These are phyloP conservation scores for Suillus spraguei DNA, from an alignment of 768 basidiomycete species.

Conservation along the genomic window DNA sequence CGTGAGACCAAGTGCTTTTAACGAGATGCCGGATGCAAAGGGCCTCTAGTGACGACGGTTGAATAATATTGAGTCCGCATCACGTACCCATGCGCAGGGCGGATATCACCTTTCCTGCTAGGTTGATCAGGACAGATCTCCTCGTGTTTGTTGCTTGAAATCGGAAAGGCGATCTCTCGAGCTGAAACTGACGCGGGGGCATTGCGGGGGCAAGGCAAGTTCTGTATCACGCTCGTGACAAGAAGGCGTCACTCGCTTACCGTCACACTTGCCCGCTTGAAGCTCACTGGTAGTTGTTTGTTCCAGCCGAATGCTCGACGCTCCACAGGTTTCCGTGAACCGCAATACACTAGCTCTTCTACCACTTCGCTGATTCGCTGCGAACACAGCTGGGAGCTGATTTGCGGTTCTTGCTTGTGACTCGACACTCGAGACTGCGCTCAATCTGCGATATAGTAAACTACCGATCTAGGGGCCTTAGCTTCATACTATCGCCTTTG, in stretches of 20 bases:
- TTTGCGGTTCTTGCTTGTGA: slow-evolving; percentile 15
- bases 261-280: slow-evolving; percentile 17
- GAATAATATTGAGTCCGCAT: background rate
- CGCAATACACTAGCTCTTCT: slow-evolving; percentile 6
- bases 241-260: slow-evolving; percentile 11
- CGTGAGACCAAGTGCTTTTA: slow-evolving; percentile 12
- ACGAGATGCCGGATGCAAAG: slow-evolving; percentile 7
- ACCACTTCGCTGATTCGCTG: background rate
- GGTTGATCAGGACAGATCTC: slow-evolving; percentile 16
- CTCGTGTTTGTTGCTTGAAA: slow-evolving; percentile 12
- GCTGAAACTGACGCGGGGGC: slow-evolving; percentile 11
- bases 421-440: slow-evolving; percentile 19
- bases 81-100: slow-evolving; percentile 9
- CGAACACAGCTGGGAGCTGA: slow-evolving; percentile 1
- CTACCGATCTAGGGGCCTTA: slow-evolving; percentile 35
- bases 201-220: slow-evolving; percentile 15
- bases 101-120: slow-evolving; percentile 16
- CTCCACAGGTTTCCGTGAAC: slow-evolving; percentile 4
- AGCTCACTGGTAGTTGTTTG: background rate
- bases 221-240: slow-evolving; percentile 12
- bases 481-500: slow-evolving; percentile 29
- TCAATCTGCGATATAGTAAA: slow-evolving; percentile 29
- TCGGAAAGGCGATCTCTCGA: slow-evolving; percentile 17
- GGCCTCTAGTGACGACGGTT: background rate
- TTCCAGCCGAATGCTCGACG: background rate